A percentile compares a stretch with the other conserved stretches of the same genome.
Evolutionary conservation across 129 eudicot species (phyloP).

Genomic region (Oenanthe sinensis): DNA sequence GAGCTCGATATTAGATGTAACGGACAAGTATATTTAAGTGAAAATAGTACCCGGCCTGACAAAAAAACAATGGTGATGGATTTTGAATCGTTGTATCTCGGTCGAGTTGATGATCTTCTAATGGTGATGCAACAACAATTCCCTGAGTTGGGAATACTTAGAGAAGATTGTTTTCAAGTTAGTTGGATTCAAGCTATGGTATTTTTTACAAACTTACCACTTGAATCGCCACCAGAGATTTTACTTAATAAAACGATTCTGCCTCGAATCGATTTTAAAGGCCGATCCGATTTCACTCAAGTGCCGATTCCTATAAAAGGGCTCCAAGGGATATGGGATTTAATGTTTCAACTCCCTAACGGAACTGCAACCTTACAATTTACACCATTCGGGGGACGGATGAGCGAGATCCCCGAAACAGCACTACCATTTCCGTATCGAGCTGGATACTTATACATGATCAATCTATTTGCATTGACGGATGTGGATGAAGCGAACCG

Average conservation of each 20-base stretch:
- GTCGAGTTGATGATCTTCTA: slow-evolving; percentile 14
- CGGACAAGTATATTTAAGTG: background rate
- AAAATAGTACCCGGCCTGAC: background rate
- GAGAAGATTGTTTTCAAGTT: slow-evolving; percentile 25
- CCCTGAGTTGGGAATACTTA: slow-evolving; percentile 22
- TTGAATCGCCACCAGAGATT: background rate
- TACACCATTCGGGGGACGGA: slow-evolving; percentile 23
- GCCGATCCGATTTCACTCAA: slow-evolving; percentile 29
- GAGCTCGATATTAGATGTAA: slow-evolving; percentile 24
- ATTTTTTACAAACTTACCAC: slow-evolving; percentile 1
- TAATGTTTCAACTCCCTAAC: background rate
- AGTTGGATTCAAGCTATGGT: slow-evolving; percentile 28
- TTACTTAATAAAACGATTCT: slow-evolving; percentile 11
- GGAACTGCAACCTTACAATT: background rate
- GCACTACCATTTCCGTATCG: slow-evolving; percentile 31
- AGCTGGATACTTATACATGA: slow-evolving; percentile 24
- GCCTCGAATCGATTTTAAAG: slow-evolving; percentile 18
- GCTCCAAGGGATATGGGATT: slow-evolving; percentile 18
- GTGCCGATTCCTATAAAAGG: slow-evolving; percentile 24
- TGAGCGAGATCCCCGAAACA: slow-evolving; percentile 19
- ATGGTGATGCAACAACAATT: slow-evolving; percentile 15
- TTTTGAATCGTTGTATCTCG: slow-evolving; percentile 23
- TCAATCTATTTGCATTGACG: slow-evolving; percentile 10
- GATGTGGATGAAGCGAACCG: background rate
- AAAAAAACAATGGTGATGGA: slow-evolving; percentile 12